Conservation (phyloP, 345 rosid species). For the Crucihimalaya himalaica region DNA sequence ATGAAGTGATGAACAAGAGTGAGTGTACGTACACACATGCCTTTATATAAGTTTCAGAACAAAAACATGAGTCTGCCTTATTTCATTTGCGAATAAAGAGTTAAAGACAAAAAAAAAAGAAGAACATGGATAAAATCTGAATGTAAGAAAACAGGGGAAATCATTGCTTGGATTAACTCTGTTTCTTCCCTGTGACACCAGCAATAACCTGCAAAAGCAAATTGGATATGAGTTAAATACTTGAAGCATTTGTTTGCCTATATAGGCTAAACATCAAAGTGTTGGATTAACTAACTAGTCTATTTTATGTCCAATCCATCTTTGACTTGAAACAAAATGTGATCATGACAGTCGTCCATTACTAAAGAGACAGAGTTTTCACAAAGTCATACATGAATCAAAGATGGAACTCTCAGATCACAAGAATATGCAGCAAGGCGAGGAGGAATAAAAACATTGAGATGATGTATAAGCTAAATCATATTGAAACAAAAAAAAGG, state of each 20-base stretch:
- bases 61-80: slow-evolving; percentile 43
- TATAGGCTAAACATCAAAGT: not conserved
- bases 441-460: slow-evolving; percentile 1
- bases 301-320: not conserved
- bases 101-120: not conserved
- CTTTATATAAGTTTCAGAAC: slow-evolving; percentile 31
- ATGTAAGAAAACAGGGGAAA: slow-evolving; percentile 20
- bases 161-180: slow-evolving; percentile 38
- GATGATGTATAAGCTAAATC: not conserved
- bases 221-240: not conserved
- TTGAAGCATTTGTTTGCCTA: not conserved
- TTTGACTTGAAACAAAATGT: not conserved
- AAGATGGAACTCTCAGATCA: not conserved
- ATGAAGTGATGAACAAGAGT: slow-evolving; percentile 12
- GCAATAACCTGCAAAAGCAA: slow-evolving; percentile 68
- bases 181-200: slow-evolving; percentile 80
- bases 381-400: slow-evolving; percentile 4
- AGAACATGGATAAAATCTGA: slow-evolving; percentile 4
- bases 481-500: not conserved
- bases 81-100: slow-evolving; percentile 40
- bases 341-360: not conserved
- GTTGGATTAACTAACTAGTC: not conserved
- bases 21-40: slow-evolving; percentile 31
- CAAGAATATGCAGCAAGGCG: not conserved
- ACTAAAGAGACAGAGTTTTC: not conserved